These are phyloP conservation scores for Russula ochroleuca DNA, from an alignment of 768 basidiomycete genomes.

Conservation along the genomic window DNA sequence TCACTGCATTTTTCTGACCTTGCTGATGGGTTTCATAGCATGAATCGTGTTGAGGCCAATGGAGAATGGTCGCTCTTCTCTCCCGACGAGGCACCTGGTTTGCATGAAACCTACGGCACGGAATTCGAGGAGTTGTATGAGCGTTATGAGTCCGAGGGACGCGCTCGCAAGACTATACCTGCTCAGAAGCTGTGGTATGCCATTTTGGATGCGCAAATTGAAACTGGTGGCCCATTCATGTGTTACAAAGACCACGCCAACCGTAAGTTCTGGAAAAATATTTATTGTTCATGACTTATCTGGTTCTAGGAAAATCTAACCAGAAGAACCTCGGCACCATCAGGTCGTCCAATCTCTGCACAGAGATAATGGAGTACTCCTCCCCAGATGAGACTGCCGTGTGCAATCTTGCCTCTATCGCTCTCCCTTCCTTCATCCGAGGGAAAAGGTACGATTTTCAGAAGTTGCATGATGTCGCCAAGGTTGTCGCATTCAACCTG, in stretches of 20 bases:
- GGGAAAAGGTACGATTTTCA: slow-evolving; percentile 88
- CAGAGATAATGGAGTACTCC: slow-evolving; percentile 98
- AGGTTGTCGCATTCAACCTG: slow-evolving; percentile 89
- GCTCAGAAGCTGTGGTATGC: slow-evolving; percentile 99
- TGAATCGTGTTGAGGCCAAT: slow-evolving; percentile 92
- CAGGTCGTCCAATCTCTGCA: slow-evolving; percentile 99
- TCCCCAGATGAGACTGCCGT: slow-evolving; percentile 96
- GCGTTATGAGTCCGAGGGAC: slow-evolving; percentile 86
- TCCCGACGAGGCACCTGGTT: slow-evolving; percentile 89
- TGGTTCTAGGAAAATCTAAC: slow-evolving; percentile 80
- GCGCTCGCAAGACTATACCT: slow-evolving; percentile 75
- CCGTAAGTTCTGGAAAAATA: slow-evolving; percentile 44
- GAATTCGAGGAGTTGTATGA: slow-evolving; percentile 87
- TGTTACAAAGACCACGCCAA: slow-evolving; percentile 97
- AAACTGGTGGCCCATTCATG: slow-evolving; percentile 99
- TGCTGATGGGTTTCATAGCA: slow-evolving; percentile 47
- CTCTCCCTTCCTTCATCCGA: slow-evolving; percentile 86
- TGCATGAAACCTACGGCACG: slow-evolving; percentile 83
- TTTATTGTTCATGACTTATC: slow-evolving; percentile 5
- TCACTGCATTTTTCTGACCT: neutral
- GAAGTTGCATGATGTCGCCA: slow-evolving; percentile 89
- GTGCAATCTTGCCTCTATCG: slow-evolving; percentile 96
- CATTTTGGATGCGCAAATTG: slow-evolving; percentile 92
- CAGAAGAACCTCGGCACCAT: slow-evolving; percentile 98
- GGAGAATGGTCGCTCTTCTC: slow-evolving; percentile 96